Conservation (phyloP, 805 yeast genomes). For the Nakazawaea molendinolei region DNA sequence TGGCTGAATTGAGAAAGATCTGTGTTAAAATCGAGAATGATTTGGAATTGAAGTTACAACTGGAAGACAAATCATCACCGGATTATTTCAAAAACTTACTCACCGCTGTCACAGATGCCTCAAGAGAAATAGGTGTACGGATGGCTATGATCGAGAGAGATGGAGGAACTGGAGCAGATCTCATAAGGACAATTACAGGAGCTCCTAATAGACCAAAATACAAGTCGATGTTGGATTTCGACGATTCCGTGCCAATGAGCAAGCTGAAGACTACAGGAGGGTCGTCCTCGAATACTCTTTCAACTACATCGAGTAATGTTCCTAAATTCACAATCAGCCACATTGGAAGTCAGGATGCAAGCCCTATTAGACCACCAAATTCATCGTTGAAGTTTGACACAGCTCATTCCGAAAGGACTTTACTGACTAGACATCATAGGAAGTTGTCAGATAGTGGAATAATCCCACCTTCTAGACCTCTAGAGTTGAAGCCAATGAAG, state of each 20-base stretch:
- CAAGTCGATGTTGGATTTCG: constrained; percentile 8
- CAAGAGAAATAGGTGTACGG: constrained; percentile 25
- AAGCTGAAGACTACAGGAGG: constrained; percentile 4
- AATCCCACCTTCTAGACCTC: too few relatives aligned
- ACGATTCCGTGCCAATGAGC: constrained; percentile 3
- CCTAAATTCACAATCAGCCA: constrained; percentile 4
- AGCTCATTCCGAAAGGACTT: too few relatives aligned
- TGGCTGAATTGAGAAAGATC: constrained; percentile 17
- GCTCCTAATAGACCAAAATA: constrained; percentile 19
- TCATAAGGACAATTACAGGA: constrained; percentile 34
- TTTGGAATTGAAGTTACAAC: constrained; percentile 19
- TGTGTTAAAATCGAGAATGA: constrained; percentile 20
- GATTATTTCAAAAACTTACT: constrained; percentile 25
- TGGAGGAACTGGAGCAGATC: constrained; percentile 31
- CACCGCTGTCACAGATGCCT: constrained; percentile 24
- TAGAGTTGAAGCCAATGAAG: constrained; percentile 5
- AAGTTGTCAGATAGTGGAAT: too few relatives aligned
- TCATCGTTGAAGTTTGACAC: constrained; percentile 9
- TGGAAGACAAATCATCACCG: constrained; percentile 17
- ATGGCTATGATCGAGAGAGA: constrained; percentile 29
- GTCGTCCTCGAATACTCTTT: background rate
- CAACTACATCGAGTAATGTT: background rate
- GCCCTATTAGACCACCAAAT: constrained; percentile 6
- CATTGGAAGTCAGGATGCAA: constrained; percentile 3
- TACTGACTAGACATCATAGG: too few relatives aligned